phyloP scores from a whole-genome alignment of 2,329 filamentous ascomycete species.

The Colletotrichum camelliae region DNA sequence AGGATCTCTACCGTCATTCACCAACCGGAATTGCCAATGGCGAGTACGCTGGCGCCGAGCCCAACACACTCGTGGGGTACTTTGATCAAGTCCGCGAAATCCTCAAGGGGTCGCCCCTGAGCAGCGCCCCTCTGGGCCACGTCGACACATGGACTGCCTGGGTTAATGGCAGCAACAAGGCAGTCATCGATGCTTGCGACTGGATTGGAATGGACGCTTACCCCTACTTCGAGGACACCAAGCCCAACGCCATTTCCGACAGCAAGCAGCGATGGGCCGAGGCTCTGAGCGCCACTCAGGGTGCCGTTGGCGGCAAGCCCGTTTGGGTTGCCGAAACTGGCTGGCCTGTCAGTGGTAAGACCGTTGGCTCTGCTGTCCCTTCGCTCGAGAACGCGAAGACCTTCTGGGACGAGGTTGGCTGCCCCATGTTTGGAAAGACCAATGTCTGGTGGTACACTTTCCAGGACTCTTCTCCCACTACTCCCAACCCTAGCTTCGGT shows the following conservation, averaged over 20 bases:
- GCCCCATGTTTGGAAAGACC: slow-evolving; percentile 67
- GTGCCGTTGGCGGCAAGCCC: slow-evolving; percentile 67
- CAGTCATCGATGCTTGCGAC: slow-evolving; percentile 73
- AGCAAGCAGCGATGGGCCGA: slow-evolving; percentile 72
- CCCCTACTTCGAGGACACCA: slow-evolving; percentile 80
- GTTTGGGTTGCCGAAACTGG: slow-evolving; percentile 92
- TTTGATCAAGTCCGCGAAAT: slow-evolving; percentile 71
- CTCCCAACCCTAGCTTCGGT: slow-evolving; percentile 74
- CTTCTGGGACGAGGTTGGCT: slow-evolving; percentile 84
- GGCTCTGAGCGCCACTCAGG: slow-evolving; percentile 65
- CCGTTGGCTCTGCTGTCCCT: slow-evolving; percentile 66
- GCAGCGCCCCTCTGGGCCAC: slow-evolving; percentile 71
- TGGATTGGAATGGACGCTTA: slow-evolving; percentile 87
- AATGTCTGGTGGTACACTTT: slow-evolving; percentile 82
- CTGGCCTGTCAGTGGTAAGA: slow-evolving; percentile 77
- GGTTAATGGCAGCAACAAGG: slow-evolving; percentile 74
- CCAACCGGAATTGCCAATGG: slow-evolving; percentile 69
- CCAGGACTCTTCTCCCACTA: slow-evolving; percentile 65
- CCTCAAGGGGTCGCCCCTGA: slow-evolving; percentile 67
- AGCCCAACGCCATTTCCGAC: slow-evolving; percentile 68
- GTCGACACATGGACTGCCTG: slow-evolving; percentile 90
- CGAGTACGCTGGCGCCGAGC: slow-evolving; percentile 66
- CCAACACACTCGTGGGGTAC: slow-evolving; percentile 69
- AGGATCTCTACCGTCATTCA: slow-evolving; percentile 85
- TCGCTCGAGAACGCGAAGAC: slow-evolving; percentile 71